A percentile compares a stretch with the other conserved stretches of the same genome.
Conservation (phyloP, 2,329 filamentous ascomycete genomes). For the Cytospora paraplurivora region DNA sequence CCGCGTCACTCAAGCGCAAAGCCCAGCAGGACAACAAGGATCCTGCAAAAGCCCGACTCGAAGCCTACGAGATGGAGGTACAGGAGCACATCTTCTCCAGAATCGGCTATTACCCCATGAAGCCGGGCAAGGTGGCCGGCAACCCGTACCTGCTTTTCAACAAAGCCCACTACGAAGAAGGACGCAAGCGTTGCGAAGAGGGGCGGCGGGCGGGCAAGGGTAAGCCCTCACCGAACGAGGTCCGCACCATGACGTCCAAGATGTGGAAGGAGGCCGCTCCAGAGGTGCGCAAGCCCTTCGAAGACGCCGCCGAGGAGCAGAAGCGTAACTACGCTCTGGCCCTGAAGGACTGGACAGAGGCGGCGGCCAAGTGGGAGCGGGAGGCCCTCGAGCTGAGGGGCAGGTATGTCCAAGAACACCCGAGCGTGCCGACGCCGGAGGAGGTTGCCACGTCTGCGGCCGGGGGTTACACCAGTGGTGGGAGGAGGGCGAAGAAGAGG, state of each 20-base stretch:
- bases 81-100: slow-evolving; percentile 53
- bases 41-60: slow-evolving; percentile 53
- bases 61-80: slow-evolving; percentile 59
- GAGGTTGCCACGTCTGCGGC: slow-evolving; percentile 31
- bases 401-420: slow-evolving; percentile 57
- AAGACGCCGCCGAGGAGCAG: slow-evolving; percentile 71
- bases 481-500: slow-evolving; percentile 34
- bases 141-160: slow-evolving; percentile 92
- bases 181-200: slow-evolving; percentile 62
- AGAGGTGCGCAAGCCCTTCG: slow-evolving; percentile 74
- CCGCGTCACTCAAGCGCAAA: slow-evolving; percentile 57
- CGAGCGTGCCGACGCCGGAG: slow-evolving; percentile 42
- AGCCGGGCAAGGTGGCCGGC: slow-evolving; percentile 71
- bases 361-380: slow-evolving; percentile 71
- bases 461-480: neutral
- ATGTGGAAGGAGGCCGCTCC: slow-evolving; percentile 83
- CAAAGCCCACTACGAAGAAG: slow-evolving; percentile 71
- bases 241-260: slow-evolving; percentile 80
- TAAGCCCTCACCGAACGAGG: slow-evolving; percentile 73
- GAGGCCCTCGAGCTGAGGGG: slow-evolving; percentile 58
- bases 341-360: slow-evolving; percentile 60
- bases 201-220: slow-evolving; percentile 65
- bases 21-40: slow-evolving; percentile 46
- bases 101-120: slow-evolving; percentile 75
- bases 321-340: slow-evolving; percentile 65